A percentile compares a stretch with the other conserved stretches of the same genome.
Evolutionary conservation across 192 early-diverging fungal species (phyloP).

Genomic region (Entomortierella beljakovae): DNA sequence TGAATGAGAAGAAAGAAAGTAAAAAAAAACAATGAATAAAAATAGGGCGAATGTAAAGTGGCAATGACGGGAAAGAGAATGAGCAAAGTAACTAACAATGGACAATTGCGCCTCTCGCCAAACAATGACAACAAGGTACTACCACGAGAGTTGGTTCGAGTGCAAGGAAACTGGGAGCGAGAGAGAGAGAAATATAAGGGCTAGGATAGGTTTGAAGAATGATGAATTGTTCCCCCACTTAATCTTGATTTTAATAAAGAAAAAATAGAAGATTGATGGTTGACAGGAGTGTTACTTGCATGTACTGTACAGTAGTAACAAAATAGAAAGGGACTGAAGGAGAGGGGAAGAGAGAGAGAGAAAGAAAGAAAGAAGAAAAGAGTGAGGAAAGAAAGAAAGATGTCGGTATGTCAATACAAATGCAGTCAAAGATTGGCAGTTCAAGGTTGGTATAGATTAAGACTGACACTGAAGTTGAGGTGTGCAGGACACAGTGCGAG

Average conservation of each 20-base stretch:
- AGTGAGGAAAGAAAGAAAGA: background rate
- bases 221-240: no score
- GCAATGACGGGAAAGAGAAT: conserved; percentile 2
- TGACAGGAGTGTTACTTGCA: no score
- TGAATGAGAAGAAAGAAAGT: background rate
- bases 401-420: background rate
- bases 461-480: background rate
- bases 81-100: background rate
- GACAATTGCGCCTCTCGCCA: no score
- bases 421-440: background rate
- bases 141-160: no score
- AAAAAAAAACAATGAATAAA: background rate
- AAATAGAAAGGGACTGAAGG: background rate
- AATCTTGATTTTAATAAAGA: no score
- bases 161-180: no score
- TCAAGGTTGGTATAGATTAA: background rate
- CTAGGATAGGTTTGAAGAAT: no score
- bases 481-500: no score
- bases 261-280: no score
- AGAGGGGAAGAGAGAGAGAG: background rate
- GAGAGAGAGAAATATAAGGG: no score
- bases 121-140: background rate
- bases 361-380: background rate
- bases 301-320: background rate
- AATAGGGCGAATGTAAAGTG: background rate